A percentile compares a stretch with the other conserved stretches of the same genome.
Conservation (phyloP, 75 land plant genomes). For the Picea glauca region DNA sequence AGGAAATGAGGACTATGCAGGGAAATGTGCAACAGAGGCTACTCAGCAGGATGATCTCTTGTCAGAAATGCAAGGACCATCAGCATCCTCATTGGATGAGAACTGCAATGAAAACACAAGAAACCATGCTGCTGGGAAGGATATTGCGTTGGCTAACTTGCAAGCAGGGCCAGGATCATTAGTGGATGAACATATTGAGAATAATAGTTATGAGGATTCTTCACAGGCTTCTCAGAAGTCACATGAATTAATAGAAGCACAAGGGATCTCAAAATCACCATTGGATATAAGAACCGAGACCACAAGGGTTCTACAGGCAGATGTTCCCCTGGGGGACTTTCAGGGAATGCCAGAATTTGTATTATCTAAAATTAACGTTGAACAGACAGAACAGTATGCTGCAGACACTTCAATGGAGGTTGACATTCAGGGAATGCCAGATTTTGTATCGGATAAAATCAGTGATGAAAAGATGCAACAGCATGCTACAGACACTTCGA, state of each 20-base stretch:
- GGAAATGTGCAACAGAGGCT: not conserved
- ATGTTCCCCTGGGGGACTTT: no score
- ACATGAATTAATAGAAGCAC: no score
- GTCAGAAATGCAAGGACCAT: not conserved
- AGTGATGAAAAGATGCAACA: not conserved
- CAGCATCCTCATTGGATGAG: not conserved
- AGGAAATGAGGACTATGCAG: not conserved
- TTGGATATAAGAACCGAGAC: no score
- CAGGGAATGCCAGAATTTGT: not conserved
- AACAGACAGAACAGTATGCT: no score
- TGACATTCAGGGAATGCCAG: not conserved
- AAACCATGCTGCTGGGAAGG: not conserved
- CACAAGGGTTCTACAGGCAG: no score
- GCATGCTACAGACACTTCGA: not conserved
- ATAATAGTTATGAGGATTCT: not conserved
- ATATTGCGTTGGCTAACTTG: not conserved
- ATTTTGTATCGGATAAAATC: not conserved
- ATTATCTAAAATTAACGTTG: slow-evolving; percentile 2
- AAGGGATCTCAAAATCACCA: no score
- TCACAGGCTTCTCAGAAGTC: no score
- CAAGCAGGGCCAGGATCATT: not conserved
- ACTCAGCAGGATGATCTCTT: not conserved
- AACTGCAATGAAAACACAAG: not conserved
- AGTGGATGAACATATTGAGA: not conserved
- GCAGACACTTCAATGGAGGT: no score